Evolutionary conservation across 768 basidiomycete species (phyloP), one percentile per base, ranked within the genome.

Genomic region (Pleurotus citrinopileatus): DNA sequence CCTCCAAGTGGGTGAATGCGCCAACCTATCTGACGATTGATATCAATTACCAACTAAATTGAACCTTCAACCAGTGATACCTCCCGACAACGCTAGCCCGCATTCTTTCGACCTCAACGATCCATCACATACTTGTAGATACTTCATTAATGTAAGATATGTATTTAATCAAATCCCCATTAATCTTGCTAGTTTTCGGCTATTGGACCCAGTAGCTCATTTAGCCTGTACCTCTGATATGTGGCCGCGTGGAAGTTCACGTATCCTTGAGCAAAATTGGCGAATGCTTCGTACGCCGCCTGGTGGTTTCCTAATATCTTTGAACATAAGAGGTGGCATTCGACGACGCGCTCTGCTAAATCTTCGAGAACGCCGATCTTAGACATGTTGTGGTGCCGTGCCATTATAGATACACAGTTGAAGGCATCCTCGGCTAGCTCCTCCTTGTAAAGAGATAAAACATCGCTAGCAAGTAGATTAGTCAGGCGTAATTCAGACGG

Each of bases 381-480:
- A 12, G 50, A 20, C 12, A 52, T 23, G 17, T 38, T 19, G 10
- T 42, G 36, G 26, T 37, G 15, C 6, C 15, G 19, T 8, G 48
- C 48, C 15, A 51, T 32, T 34, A 52, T 52, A 20, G 32, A 34
- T 2, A 52, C 37, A 42, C 25, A 52, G 40, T 52, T 52, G 37
- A 25, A 22, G 15, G 32, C 51, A 26, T 52, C 51, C 13, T 36
- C 51, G 0, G 51, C 51, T 6, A 52, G 34, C 28, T 52, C 51
- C 40, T 52, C 51, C 6, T 52, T 52, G 22, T 52, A 52, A 13
- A 52, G 26, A 34, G 51, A 52, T 22, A 52, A 36, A 2, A 52
- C 28, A 42, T 52, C 51, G 28, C 36, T 52, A 19, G 25, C 51
- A n/a, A 9, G n/a, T n/a, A 10, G n/a, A 10, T 34, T 1, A 34